Conservation (phyloP, 2,329 filamentous ascomycete genomes). For the Apiospora phragmitis region DNA sequence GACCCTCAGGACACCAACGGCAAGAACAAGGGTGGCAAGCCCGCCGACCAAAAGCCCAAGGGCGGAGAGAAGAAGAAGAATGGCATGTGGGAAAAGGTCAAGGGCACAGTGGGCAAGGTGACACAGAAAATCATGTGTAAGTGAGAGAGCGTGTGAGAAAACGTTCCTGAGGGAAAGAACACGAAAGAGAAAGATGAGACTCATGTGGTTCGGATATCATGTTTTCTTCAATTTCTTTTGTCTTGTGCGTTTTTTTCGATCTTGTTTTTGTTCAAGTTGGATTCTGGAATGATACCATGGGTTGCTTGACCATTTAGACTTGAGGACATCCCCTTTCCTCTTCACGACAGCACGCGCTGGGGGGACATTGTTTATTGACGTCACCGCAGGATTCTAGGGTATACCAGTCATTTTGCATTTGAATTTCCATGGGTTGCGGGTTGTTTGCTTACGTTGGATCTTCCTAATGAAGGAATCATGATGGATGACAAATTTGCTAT, state of each 20-base stretch:
- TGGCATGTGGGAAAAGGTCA: slow-evolving; percentile 6
- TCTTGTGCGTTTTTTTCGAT: background rate
- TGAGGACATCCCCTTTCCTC: background rate
- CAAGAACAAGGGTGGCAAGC: background rate
- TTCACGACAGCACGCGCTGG: background rate
- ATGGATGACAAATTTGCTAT: background rate
- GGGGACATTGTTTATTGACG: background rate
- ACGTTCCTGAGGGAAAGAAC: background rate
- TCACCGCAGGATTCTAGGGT: background rate
- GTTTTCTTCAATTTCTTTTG: background rate
- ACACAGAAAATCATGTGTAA: background rate
- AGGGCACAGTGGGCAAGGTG: background rate
- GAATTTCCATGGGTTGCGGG: background rate
- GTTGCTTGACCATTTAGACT: slow-evolving; percentile 1
- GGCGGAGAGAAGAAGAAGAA: slow-evolving; percentile 22
- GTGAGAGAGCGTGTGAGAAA: background rate
- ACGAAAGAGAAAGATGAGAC: background rate
- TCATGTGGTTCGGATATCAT: background rate
- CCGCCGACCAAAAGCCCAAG: slow-evolving; percentile 15
- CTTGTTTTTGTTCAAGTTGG: background rate
- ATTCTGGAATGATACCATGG: background rate
- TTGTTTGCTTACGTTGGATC: background rate
- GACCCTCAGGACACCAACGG: no score
- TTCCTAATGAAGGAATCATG: background rate
- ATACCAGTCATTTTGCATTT: background rate